These are phyloP conservation scores for Chenopodium suecicum DNA, from an alignment of 148 eudicot genomes.

Conservation along the genomic window DNA sequence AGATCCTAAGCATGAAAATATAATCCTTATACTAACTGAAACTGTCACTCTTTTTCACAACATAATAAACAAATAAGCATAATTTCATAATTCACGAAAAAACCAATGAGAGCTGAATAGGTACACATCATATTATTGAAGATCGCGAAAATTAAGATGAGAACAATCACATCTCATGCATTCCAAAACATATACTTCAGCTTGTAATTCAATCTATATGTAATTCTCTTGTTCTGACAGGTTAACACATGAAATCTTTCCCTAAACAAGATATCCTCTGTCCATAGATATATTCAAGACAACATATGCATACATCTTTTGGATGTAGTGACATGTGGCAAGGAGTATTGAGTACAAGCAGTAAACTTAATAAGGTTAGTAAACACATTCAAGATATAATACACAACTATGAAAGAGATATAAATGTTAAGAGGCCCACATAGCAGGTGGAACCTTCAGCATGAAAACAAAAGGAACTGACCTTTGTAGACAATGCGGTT, in stretches of 20 bases:
- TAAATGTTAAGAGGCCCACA: background rate
- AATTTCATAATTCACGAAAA: no score
- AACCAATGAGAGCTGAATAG: background rate
- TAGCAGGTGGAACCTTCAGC: slow-evolving; percentile 1
- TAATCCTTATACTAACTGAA: background rate
- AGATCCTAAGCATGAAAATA: background rate
- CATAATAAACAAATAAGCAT: background rate
- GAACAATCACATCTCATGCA: background rate
- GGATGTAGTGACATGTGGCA: background rate
- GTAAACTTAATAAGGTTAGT: background rate
- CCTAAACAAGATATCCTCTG: background rate
- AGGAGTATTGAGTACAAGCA: background rate
- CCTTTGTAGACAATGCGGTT: slow-evolving; percentile 53
- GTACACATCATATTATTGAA: background rate
- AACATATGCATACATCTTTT: background rate
- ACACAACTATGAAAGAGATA: background rate
- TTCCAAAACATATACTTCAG: background rate
- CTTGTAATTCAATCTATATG: background rate
- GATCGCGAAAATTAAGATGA: background rate
- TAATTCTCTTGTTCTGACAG: background rate
- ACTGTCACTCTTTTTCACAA: background rate
- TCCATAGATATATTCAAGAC: background rate
- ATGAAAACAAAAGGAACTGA: slow-evolving; percentile 22
- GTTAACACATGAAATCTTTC: background rate
- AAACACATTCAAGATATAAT: background rate